A percentile compares a stretch with the other conserved stretches of the same genome.
Evolutionary conservation across 345 rosid species (phyloP).

Genomic region (Brassica carinata): DNA sequence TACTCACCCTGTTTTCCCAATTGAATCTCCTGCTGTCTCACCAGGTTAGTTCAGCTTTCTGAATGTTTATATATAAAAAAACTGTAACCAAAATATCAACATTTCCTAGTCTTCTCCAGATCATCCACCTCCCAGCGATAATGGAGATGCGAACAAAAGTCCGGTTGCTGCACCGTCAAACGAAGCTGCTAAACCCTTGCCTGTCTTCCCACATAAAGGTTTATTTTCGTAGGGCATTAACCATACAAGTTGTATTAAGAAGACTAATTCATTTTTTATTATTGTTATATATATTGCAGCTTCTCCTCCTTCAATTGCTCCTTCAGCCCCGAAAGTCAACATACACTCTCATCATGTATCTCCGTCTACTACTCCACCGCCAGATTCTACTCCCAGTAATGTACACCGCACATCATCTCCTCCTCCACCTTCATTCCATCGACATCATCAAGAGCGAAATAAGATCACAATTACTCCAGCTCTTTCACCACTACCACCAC

Average conservation of each 20-base stretch:
- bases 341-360: constrained; percentile 17
- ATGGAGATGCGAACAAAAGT: constrained; percentile 42
- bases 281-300: constrained; percentile 9
- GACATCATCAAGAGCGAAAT: constrained; percentile 46
- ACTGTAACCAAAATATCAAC: constrained; percentile 12
- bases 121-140: constrained; percentile 47
- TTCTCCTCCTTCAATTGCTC: constrained; percentile 37
- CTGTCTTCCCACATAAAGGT: constrained; percentile 58
- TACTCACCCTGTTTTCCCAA: constrained; percentile 31
- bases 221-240: not conserved
- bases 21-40: constrained; percentile 30
- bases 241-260: constrained; percentile 1
- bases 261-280: not conserved
- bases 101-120: constrained; percentile 41
- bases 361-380: constrained; percentile 28
- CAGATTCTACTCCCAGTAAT: constrained; percentile 40
- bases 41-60: constrained; percentile 37
- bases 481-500: constrained; percentile 50
- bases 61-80: constrained; percentile 15
- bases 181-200: constrained; percentile 45
- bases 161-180: constrained; percentile 64
- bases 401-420: constrained; percentile 46
- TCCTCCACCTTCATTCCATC: constrained; percentile 50
- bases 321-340: constrained; percentile 16
- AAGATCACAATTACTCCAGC: constrained; percentile 39